phyloP scores from a whole-genome alignment of 2,329 filamentous ascomycete species.

The Rhynchosporium secalis region DNA sequence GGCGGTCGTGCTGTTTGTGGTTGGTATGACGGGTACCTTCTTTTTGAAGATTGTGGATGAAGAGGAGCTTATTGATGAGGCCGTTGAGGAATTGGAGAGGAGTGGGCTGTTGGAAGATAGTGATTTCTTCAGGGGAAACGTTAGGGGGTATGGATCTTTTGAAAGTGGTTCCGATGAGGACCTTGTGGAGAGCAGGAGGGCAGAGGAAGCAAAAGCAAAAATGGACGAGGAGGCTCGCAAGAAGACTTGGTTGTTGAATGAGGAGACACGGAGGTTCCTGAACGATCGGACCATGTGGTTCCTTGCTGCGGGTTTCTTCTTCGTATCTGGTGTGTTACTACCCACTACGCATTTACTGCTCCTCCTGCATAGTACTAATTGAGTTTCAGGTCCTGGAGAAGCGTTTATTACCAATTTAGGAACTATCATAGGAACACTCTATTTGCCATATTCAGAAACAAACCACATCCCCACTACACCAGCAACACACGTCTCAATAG shows the following conservation, averaged over 20 bases:
- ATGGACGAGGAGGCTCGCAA: constrained; percentile 58
- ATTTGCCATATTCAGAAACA: constrained; percentile 52
- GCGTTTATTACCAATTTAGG: constrained; percentile 97
- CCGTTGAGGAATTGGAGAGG: constrained; percentile 85
- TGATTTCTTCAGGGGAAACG: constrained; percentile 64
- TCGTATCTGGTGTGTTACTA: constrained; percentile 53
- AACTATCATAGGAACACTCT: constrained; percentile 86
- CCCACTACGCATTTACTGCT: neutral
- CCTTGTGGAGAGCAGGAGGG: constrained; percentile 44
- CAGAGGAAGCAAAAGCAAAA: constrained; percentile 40
- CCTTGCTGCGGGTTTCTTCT: constrained; percentile 85
- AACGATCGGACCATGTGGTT: constrained; percentile 94
- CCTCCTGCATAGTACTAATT: constrained; percentile 22
- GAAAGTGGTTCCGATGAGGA: constrained; percentile 43
- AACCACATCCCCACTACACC: constrained; percentile 56
- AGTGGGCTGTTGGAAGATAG: constrained; percentile 80
- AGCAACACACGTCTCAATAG: constrained; percentile 88
- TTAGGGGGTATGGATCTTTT: constrained; percentile 63
- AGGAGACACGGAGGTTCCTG: constrained; percentile 83
- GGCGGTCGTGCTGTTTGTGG: constrained; percentile 64
- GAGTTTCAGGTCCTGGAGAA: constrained; percentile 80
- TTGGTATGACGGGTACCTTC: constrained; percentile 74
- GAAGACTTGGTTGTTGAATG: constrained; percentile 89
- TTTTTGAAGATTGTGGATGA: constrained; percentile 79
- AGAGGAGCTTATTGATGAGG: constrained; percentile 83